Evolutionary conservation across 495 filamentous ascomycete genomes (phyloP), one percentile per base, ranked within the genome.

Genomic region (Pyrenula massariospora): DNA sequence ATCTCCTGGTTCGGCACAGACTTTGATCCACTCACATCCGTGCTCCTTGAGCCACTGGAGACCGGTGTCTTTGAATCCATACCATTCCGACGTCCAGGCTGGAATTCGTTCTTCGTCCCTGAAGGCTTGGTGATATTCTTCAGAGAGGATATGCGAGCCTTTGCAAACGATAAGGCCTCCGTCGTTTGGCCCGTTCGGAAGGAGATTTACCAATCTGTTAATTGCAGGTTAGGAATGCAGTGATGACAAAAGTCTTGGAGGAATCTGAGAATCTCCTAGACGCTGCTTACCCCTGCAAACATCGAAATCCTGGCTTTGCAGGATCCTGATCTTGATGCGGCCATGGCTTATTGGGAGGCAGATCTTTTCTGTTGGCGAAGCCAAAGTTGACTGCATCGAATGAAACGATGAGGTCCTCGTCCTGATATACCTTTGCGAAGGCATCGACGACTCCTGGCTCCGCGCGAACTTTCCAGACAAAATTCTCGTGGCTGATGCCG

Each of bases 201-300:
- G 56, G 0, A 75, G 64, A 59, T 77, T 78, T 1, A 76, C 65
- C 12, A 78, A 62, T n/a, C n/a, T n/a, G n/a, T n/a, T n/a, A n/a
- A n/a, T n/a, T n/a, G n/a, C n/a, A n/a, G n/a, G n/a, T n/a, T n/a
- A n/a, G n/a, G n/a, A n/a, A n/a, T n/a, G n/a, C n/a, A n/a, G n/a
- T n/a, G n/a, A n/a, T n/a, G n/a, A n/a, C n/a, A n/a, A n/a, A n/a
- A n/a, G n/a, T n/a, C n/a, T n/a, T n/a, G n/a, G n/a, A n/a, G n/a
- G n/a, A n/a, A n/a, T n/a, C n/a, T n/a, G n/a, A n/a, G n/a, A n/a
- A n/a, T n/a, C n/a, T n/a, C n/a, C n/a, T n/a, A n/a, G n/a, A n/a
- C n/a, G n/a, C n/a, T n/a, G n/a, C n/a, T n/a, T n/a, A n/a, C n/a
- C 73, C 75, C 57, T 78, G 75, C 22, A 76, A 61, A 56, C 74